Base-by-base conservation (phyloP, 2,329 filamentous ascomycete genomes). In the Talaromyces sp. region DNA sequence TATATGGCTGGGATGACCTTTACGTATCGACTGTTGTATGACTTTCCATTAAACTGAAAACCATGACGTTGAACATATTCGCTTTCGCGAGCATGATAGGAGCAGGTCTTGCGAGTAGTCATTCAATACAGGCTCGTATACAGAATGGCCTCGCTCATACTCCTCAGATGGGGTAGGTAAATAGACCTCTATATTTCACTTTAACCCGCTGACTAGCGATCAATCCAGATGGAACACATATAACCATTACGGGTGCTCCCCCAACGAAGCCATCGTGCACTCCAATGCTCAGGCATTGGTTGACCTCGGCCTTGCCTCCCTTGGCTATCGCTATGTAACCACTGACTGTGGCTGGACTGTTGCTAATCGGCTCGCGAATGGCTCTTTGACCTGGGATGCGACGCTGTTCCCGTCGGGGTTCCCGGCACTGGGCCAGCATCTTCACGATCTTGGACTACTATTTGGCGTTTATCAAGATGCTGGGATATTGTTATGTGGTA, bases 271-370 rank as follows among this genome's bases (percentile, higher is more conserved):
- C 0, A 82, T 83, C 43, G 81, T 86, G 27, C 79, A 81, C 49
- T 73, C 77, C 2, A 87, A 85, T 64, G 84, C 85, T 0, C 75
- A 85, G 49, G 85, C 83, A 0, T 72, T 88, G 0, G 78, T 86
- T 0, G 80, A 84, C 50, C 74, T 84, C 0, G 84, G 84, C 0
- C 78, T 87, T 0, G 77, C 79, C 0, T 76, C 81, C 3, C 74
- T 84, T 0, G 86, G 87, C 6, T 89, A 89, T 69, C 79, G 75
- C 1, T 82, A 83, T 63, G 82, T 87, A 37, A 86, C 84, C 0
- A 80, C 82, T 0, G 87, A 89, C 69, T 88, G 85, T 62, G 86
- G 87, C 0, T 89, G 86, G 87, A 80, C 75, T 5, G 72, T 77
- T 3, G 66, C 73, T 2, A 69, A 79, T 39, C 73, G 80, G 19